These are phyloP conservation scores for Cyclotella kingstonii DNA, from an alignment of 108 stramenopile genomes.

Conservation along the genomic window DNA sequence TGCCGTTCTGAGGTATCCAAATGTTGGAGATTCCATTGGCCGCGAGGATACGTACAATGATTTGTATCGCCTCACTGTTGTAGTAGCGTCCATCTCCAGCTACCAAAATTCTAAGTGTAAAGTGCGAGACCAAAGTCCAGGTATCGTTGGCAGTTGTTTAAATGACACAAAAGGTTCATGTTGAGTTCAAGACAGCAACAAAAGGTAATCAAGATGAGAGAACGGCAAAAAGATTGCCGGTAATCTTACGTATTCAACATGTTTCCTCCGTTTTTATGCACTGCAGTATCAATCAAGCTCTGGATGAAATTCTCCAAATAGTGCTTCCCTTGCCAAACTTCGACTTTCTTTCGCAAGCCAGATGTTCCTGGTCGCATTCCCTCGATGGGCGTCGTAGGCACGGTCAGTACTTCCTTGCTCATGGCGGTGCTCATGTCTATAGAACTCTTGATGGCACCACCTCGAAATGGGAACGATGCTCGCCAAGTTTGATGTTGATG, in stretches of 20 bases:
- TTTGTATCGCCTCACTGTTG: constrained; percentile 93
- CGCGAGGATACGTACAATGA: constrained; percentile 83
- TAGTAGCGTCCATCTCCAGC: constrained; percentile 93
- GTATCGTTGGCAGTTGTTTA: background rate
- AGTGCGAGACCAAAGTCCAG: background rate
- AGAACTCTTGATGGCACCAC: constrained; percentile 1
- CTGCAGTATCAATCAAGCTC: constrained; percentile 85
- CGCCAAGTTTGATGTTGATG: background rate
- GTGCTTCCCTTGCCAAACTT: constrained; percentile 79
- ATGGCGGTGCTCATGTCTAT: background rate
- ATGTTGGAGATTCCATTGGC: constrained; percentile 88
- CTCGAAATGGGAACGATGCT: constrained; percentile 8
- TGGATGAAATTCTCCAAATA: constrained; percentile 99
- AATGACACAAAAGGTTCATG: background rate
- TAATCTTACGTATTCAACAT: constrained; percentile 81
- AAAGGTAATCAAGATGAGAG: background rate
- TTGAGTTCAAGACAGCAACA: too few species aligned
- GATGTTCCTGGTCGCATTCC: constrained; percentile 94
- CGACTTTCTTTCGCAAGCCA: constrained; percentile 94
- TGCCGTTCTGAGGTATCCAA: constrained; percentile 90
- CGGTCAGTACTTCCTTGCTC: background rate
- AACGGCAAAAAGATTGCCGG: background rate
- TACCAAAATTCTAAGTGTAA: constrained; percentile 58
- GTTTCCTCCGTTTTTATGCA: constrained; percentile 67
- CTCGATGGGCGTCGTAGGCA: constrained; percentile 68